These are phyloP conservation scores for Trametes coccinea DNA, from an alignment of 768 basidiomycete species.

Conservation along the genomic window DNA sequence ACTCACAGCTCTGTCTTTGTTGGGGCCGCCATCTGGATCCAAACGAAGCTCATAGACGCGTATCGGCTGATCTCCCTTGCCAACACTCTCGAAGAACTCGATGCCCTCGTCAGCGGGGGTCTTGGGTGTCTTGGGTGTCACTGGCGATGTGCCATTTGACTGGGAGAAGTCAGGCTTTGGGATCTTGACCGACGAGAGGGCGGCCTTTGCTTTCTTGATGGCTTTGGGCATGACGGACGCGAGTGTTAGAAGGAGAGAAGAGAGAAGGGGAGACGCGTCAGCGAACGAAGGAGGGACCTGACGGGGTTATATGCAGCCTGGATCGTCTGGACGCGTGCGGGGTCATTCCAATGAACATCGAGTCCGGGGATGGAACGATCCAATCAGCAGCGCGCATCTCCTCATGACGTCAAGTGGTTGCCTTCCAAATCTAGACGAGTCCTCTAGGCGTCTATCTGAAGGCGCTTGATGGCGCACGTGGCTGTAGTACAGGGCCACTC, in stretches of 20 bases:
- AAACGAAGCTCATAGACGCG: conserved; percentile 85
- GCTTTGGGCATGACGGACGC: conserved; percentile 16
- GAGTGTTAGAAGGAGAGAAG: background rate
- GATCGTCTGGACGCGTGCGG: conserved; percentile 11
- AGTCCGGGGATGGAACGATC: conserved; percentile 9
- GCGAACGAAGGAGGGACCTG: background rate
- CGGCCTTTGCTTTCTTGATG: conserved; percentile 17
- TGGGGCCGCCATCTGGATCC: conserved; percentile 89
- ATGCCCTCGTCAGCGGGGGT: conserved; percentile 94
- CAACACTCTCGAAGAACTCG: conserved; percentile 74
- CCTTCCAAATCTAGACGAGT: conserved; percentile 1
- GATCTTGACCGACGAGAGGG: conserved; percentile 19
- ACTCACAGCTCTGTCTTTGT: conserved; percentile 71
- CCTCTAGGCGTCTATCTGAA: background rate
- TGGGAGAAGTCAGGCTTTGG: conserved; percentile 11
- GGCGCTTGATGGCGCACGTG: conserved; percentile 7
- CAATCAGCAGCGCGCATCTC: conserved; percentile 15
- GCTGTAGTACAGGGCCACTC: background rate
- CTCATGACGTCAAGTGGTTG: conserved; percentile 22
- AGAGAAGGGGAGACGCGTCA: conserved; percentile 11
- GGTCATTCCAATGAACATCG: conserved; percentile 9
- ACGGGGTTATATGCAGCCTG: conserved; percentile 13
- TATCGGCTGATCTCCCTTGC: conserved; percentile 61
- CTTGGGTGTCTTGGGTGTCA: conserved; percentile 57
- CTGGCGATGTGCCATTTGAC: conserved; percentile 18